A percentile compares a stretch with the other conserved stretches of the same genome.
Conservation (phyloP, 1,284 basidiomycete species). For the Trichosporon sp. region DNA sequence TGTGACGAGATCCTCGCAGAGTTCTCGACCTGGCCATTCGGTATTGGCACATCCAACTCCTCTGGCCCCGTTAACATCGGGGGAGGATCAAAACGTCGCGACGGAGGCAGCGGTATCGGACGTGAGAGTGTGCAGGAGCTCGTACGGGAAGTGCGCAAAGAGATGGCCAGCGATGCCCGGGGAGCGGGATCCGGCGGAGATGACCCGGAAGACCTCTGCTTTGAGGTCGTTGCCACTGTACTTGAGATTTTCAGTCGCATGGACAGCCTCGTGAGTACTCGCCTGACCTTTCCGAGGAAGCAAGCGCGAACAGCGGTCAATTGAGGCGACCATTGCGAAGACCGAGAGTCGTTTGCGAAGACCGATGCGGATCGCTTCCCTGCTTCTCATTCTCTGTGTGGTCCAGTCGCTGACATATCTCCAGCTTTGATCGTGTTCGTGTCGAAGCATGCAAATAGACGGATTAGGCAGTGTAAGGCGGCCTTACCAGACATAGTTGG, state of each 20-base stretch:
- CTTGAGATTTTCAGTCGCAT: conserved; percentile 82
- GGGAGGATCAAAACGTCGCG: conserved; percentile 37
- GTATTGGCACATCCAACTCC: conserved; percentile 45
- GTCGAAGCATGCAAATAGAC: not conserved
- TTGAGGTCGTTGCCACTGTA: conserved; percentile 84
- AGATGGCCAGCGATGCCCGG: conserved; percentile 57
- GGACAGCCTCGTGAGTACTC: conserved; percentile 64
- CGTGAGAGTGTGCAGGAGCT: conserved; percentile 71
- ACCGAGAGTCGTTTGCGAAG: too few relatives aligned
- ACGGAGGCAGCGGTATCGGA: conserved; percentile 42
- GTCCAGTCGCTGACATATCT: not conserved
- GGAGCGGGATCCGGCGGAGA: conserved; percentile 62
- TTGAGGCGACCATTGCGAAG: too few relatives aligned
- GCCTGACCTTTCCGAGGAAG: not conserved
- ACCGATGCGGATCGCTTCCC: not conserved
- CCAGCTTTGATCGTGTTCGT: not conserved
- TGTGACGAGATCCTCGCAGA: conserved; percentile 87
- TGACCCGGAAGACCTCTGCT: conserved; percentile 66
- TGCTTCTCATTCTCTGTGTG: too few relatives aligned
- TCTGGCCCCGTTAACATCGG: conserved; percentile 41
- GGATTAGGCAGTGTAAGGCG: not conserved
- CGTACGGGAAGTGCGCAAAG: conserved; percentile 69
- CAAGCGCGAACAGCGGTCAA: too few relatives aligned
- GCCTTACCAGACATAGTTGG: not conserved
- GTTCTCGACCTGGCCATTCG: conserved; percentile 85